Evolutionary conservation across 2,329 filamentous ascomycete genomes (phyloP).

Genomic region (Graphilbum ipis-grandicollis): DNA sequence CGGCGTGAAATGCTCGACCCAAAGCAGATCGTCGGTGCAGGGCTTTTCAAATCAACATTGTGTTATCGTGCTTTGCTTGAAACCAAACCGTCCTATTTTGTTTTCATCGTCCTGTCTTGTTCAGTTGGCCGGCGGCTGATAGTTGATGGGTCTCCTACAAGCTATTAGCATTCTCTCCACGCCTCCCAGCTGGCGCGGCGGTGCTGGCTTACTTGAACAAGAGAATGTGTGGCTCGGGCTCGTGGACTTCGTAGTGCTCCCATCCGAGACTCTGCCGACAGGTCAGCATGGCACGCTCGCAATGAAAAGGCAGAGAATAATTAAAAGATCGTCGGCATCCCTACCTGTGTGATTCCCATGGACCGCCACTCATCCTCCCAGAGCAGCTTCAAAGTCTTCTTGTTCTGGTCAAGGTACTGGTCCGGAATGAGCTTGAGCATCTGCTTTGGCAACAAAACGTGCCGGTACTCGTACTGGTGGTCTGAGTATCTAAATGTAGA

Average conservation of each 20-base stretch:
- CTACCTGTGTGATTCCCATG: slow-evolving; percentile 89
- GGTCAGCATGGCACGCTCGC: not conserved
- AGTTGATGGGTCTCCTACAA: slow-evolving; percentile 64
- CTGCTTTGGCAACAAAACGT: slow-evolving; percentile 91
- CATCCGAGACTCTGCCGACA: slow-evolving; percentile 87
- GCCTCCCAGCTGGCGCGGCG: not conserved
- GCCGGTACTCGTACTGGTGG: slow-evolving; percentile 85
- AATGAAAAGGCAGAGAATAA: not conserved
- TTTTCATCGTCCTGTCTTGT: no score
- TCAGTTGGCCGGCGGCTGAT: slow-evolving; percentile 49
- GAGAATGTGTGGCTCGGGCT: slow-evolving; percentile 94
- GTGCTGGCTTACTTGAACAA: slow-evolving; percentile 72
- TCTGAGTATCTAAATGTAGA: slow-evolving; percentile 84
- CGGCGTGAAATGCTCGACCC: no score
- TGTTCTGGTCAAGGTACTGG: slow-evolving; percentile 43
- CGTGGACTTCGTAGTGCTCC: slow-evolving; percentile 99
- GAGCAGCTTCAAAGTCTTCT: slow-evolving; percentile 86
- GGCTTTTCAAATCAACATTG: no score
- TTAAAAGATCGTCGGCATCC: slow-evolving; percentile 11
- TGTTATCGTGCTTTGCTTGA: no score
- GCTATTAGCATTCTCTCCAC: not conserved
- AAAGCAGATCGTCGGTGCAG: no score
- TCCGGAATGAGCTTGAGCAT: slow-evolving; percentile 96
- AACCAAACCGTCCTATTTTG: no score
- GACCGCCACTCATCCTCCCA: slow-evolving; percentile 99